Evolutionary conservation across 176 grass and related monocot genomes (phyloP).

Genomic region (Areca catechu): DNA sequence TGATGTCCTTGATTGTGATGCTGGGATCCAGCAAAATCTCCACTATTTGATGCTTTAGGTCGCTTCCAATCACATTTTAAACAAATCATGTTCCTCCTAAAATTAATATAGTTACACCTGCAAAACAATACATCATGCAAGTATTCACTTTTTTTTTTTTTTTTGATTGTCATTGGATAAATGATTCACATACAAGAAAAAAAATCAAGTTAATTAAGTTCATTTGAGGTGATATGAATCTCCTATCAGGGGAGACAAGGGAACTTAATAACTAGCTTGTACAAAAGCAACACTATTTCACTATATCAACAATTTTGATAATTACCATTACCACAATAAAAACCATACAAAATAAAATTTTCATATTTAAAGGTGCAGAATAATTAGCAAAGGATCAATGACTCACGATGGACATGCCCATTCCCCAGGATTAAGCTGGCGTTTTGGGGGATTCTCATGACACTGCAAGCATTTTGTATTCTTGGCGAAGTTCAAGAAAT

Average conservation of each 20-base stretch:
- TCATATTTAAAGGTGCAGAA: too few relatives aligned
- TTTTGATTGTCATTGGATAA: too few relatives aligned
- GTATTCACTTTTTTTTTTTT: too few relatives aligned
- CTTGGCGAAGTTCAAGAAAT: conserved; percentile 97
- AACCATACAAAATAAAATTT: too few relatives aligned
- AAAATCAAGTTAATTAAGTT: too few relatives aligned
- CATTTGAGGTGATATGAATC: too few relatives aligned
- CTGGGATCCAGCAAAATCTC: conserved; percentile 22
- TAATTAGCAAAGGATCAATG: background rate
- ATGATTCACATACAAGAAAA: too few relatives aligned
- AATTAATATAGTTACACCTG: conserved; percentile 95
- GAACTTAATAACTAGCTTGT: too few relatives aligned
- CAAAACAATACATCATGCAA: conserved; percentile 2
- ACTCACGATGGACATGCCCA: conserved; percentile 89
- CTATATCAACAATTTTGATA: too few relatives aligned
- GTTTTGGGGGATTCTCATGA: conserved; percentile 71
- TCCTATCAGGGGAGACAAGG: too few relatives aligned
- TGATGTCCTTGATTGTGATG: conserved; percentile 21
- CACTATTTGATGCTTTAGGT: conserved; percentile 61
- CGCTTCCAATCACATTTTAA: conserved; percentile 82
- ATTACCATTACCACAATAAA: too few relatives aligned
- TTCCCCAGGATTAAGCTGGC: conserved; percentile 69
- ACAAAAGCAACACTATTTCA: too few relatives aligned
- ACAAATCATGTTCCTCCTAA: conserved; percentile 74
- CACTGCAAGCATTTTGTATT: conserved; percentile 87